Conservation (phyloP, 352 stramenopile genomes). For the Pythium rishiriense region DNA sequence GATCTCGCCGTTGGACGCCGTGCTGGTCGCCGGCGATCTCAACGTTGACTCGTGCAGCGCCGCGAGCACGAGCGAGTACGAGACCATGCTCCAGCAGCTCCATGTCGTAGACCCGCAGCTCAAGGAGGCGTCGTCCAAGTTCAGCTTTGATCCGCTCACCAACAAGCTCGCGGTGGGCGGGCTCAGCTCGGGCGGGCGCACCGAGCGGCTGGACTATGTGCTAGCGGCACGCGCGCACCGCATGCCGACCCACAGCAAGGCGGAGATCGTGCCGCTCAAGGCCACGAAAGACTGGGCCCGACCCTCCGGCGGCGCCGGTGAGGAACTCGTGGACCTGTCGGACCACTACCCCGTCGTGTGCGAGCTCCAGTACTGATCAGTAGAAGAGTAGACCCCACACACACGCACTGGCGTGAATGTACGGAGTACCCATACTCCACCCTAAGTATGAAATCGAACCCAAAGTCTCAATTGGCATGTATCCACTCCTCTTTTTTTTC, state of each 20-base stretch:
- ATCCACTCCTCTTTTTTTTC: too few relatives aligned
- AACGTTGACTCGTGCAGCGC: constrained; percentile 52
- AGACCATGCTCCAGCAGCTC: constrained; percentile 48
- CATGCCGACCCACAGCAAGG: constrained; percentile 25
- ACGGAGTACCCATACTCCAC: constrained; percentile 14
- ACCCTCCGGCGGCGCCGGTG: constrained; percentile 17
- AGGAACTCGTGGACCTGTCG: constrained; percentile 57
- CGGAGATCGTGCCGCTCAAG: constrained; percentile 58
- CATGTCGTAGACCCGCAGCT: constrained; percentile 38
- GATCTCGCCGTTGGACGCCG: constrained; percentile 44
- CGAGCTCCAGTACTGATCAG: constrained; percentile 59
- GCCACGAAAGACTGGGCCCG: constrained; percentile 41
- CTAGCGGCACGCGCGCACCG: constrained; percentile 42
- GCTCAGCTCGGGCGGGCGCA: constrained; percentile 55
- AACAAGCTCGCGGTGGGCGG: constrained; percentile 61
- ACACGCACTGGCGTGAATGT: not conserved
- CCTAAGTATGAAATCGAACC: not conserved
- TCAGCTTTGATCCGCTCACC: constrained; percentile 65
- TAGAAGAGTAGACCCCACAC: too few relatives aligned
- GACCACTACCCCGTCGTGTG: constrained; percentile 69
- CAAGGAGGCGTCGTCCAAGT: constrained; percentile 32
- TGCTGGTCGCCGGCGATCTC: constrained; percentile 61
- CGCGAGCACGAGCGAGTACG: constrained; percentile 35
- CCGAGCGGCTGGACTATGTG: constrained; percentile 68
- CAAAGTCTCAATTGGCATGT: not conserved